Conservation (phyloP, 2,329 filamentous ascomycete genomes). For the Alternaria incomplexa region DNA sequence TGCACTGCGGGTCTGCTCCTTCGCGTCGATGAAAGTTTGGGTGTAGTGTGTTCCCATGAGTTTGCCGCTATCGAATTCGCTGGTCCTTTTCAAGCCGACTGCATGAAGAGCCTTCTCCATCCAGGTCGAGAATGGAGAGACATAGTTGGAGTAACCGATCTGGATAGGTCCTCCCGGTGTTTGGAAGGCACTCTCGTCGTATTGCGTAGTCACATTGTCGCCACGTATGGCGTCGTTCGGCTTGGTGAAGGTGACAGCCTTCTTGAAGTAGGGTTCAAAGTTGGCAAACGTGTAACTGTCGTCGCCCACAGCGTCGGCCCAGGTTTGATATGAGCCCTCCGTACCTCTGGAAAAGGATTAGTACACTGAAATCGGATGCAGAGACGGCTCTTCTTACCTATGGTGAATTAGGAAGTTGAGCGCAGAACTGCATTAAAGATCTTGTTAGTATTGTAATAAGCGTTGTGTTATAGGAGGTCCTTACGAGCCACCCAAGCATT, state of each 20-base stretch:
- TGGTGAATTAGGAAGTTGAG: not conserved
- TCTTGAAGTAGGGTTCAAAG: conserved; percentile 20
- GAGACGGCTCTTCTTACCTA: not conserved
- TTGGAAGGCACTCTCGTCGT: conserved; percentile 8
- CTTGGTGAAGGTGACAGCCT: conserved; percentile 31
- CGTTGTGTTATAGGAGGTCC: not conserved
- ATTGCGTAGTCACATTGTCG: conserved; percentile 12
- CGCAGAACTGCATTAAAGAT: not conserved
- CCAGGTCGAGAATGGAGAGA: conserved; percentile 17
- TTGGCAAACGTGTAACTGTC: not conserved
- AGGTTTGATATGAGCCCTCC: not conserved
- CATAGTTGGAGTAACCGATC: conserved; percentile 27
- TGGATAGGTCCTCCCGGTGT: conserved; percentile 13
- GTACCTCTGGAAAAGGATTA: not conserved
- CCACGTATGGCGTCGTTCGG: conserved; percentile 19
- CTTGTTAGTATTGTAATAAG: not conserved
- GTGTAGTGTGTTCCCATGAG: conserved; percentile 18
- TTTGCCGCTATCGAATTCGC: conserved; percentile 22
- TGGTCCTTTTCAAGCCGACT: conserved; percentile 15
- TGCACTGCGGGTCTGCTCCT: conserved; percentile 8
- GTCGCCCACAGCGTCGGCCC: not conserved
- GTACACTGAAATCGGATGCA: not conserved
- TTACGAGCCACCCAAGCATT: conserved; percentile 1
- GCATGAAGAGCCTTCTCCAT: conserved; percentile 16
- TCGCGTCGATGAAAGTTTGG: conserved; percentile 32